Base-by-base conservation (phyloP, 169 alveolate genomes). In the Cryptosporidium ryanae region DNA sequence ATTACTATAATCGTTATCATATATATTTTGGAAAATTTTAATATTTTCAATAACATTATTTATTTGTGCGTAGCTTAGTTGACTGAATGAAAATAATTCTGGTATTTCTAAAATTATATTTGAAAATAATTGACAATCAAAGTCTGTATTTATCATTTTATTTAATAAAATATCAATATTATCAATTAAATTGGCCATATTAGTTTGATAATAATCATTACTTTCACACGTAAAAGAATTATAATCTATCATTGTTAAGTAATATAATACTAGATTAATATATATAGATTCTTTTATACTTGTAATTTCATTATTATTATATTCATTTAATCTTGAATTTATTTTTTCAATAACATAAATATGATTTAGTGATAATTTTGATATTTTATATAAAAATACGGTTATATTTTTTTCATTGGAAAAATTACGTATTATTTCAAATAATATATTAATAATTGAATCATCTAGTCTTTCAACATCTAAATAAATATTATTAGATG, bases 21-120 rank as follows among this genome's bases (percentile, higher is more conserved):
- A 54, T 12, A 21, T 54, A 54, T 2, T 21, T 54, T 54, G 1
- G 13, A 54, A 54, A 6, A 61, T 10, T 1, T 55, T 48, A 34
- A 76, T 48, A 59, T 61, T 76, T 31, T 18, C 17, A 31, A 61
- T 34, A 21, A 76, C 50, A 4, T 55, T 32, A 48, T 59, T 38
- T 15, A 59, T 59, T 48, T 76, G 55, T 8, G 2, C 21, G 1
- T 43, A 52, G 23, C 17, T 68, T 18, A 68, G 13, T 17, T 54
- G 34, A 2, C 59, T 44, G 8, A 76, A 65, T 25, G 71, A 59
- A 25, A 18, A 31, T 29, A 76, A 21, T 61, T 76, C 87, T 0
- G 87, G 87, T n/a, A 76, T 59, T 49, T 76, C 87, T 25, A 76
- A 17, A 23, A 76, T 38, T 8, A 76, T 59, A 27, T 61, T 76